Percentiles rank a stretch among this genome's conserved stretches.
Conservation (phyloP, 1,139 yeast genomes). For the Blastobotrys raffinosifermentans region DNA sequence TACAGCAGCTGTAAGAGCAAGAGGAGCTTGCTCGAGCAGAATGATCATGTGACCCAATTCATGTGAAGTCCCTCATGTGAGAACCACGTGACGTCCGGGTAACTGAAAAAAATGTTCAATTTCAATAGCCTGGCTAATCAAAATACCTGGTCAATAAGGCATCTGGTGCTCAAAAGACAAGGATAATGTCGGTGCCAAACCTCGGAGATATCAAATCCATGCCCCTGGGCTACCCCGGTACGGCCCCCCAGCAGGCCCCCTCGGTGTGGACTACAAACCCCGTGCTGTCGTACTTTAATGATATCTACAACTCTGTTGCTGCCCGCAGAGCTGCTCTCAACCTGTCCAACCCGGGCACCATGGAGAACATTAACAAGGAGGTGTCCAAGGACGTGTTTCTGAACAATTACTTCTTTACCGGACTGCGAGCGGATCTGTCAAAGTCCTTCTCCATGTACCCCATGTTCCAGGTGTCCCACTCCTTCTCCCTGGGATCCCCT, state of each 20-base stretch:
- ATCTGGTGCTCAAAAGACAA: too few species aligned
- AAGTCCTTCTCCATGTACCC: slow-evolving; percentile 90
- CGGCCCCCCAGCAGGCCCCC: slow-evolving; percentile 17
- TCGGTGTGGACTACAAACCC: slow-evolving; percentile 80
- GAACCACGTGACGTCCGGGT: too few species aligned
- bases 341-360: slow-evolving; percentile 86
- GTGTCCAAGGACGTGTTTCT: slow-evolving; percentile 89
- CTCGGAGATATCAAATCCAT: slow-evolving; percentile 24
- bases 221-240: slow-evolving; percentile 17
- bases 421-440: slow-evolving; percentile 93
- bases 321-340: slow-evolving; percentile 80
- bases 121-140: too few species aligned
- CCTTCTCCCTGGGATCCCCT: slow-evolving; percentile 83
- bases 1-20: too few species aligned
- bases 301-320: slow-evolving; percentile 62
- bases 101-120: too few species aligned
- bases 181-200: slow-evolving; percentile 20
- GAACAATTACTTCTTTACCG: slow-evolving; percentile 87
- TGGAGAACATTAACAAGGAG: slow-evolving; percentile 90
- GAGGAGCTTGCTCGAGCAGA: too few species aligned
- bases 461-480: slow-evolving; percentile 95
- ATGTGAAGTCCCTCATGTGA: too few species aligned
- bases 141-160: too few species aligned
- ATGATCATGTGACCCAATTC: too few species aligned
- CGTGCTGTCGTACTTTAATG: slow-evolving; percentile 71